A percentile compares a stretch with the other conserved stretches of the same genome.
These are phyloP conservation scores for Fusarium beomiforme DNA, from an alignment of 2,329 filamentous ascomycete species.

Conservation along the genomic window DNA sequence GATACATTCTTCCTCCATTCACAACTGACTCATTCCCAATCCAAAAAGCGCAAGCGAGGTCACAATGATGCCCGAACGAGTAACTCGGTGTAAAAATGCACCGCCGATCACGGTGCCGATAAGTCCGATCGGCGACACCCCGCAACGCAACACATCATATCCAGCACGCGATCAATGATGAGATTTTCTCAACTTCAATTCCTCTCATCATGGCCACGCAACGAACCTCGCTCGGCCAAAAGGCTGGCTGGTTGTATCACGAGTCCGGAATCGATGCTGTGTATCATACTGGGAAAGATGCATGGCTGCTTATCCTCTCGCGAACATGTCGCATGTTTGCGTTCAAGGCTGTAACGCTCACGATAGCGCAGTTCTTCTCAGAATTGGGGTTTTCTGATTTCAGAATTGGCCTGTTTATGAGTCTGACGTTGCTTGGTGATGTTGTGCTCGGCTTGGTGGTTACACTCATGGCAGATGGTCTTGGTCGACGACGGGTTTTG, in stretches of 20 bases:
- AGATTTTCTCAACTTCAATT: not conserved
- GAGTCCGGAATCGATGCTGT: conserved; percentile 62
- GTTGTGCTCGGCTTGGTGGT: conserved; percentile 66
- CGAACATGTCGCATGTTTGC: conserved; percentile 67
- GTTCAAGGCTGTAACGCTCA: conserved; percentile 69
- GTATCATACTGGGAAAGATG: conserved; percentile 52
- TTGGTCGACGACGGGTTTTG: conserved; percentile 66
- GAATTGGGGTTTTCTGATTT: conserved; percentile 65
- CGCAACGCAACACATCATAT: conserved; percentile 2
- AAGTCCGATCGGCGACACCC: conserved; percentile 26
- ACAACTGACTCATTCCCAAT: not conserved
- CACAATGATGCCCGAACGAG: conserved; percentile 12
- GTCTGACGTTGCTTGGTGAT: conserved; percentile 69
- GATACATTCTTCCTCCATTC: not conserved
- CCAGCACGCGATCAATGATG: not conserved
- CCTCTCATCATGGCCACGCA: conserved; percentile 3
- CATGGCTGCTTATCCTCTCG: conserved; percentile 45
- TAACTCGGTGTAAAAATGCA: conserved; percentile 14
- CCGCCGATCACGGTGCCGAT: conserved; percentile 32
- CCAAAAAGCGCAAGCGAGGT: not conserved
- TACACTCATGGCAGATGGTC: conserved; percentile 66
- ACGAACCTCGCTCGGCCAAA: conserved; percentile 21
- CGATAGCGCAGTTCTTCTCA: conserved; percentile 70
- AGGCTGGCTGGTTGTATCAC: conserved; percentile 48
- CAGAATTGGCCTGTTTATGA: conserved; percentile 72